Percentiles rank a stretch among this genome's conserved stretches.
These are phyloP conservation scores for Achlya hypogyna DNA, from an alignment of 352 stramenopile species.

Conservation along the genomic window DNA sequence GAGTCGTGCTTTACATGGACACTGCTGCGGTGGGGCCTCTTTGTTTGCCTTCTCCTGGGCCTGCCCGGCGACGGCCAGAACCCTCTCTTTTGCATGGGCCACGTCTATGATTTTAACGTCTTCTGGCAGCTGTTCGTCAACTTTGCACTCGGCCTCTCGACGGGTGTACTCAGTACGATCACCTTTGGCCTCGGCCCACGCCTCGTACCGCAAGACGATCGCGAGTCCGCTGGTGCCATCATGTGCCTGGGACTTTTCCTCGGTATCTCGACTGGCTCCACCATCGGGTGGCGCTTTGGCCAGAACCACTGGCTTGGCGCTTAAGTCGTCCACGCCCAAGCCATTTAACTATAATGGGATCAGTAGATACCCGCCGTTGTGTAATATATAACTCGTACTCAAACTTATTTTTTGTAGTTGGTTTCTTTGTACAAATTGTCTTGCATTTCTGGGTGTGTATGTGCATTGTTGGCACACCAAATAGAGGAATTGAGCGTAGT, in stretches of 20 bases:
- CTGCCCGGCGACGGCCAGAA: slow-evolving; percentile 26
- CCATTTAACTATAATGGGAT: slow-evolving; percentile 32
- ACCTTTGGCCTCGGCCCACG: slow-evolving; percentile 48
- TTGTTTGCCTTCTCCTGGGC: slow-evolving; percentile 46
- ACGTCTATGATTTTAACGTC: not conserved
- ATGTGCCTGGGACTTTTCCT: slow-evolving; percentile 57
- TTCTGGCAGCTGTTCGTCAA: slow-evolving; percentile 30
- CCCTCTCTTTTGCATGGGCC: not conserved
- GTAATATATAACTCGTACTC: too few relatives aligned
- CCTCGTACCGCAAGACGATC: slow-evolving; percentile 42
- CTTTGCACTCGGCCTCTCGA: slow-evolving; percentile 39
- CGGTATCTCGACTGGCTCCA: slow-evolving; percentile 36
- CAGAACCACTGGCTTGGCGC: slow-evolving; percentile 35
- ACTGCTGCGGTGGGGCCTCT: slow-evolving; percentile 35
- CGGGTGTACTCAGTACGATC: slow-evolving; percentile 47
- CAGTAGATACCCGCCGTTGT: too few relatives aligned
- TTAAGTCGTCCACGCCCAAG: slow-evolving; percentile 26
- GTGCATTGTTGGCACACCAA: too few relatives aligned
- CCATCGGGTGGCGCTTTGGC: slow-evolving; percentile 41
- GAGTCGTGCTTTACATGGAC: slow-evolving; percentile 34
- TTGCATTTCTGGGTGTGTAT: too few relatives aligned
- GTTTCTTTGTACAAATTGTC: too few relatives aligned
- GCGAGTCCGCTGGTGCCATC: slow-evolving; percentile 42
- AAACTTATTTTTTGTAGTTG: too few relatives aligned
- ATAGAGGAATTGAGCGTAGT: not conserved